These are phyloP conservation scores for Zygosaccharomyces pseudorouxii DNA, from an alignment of 805 yeast genomes.

Conservation along the genomic window DNA sequence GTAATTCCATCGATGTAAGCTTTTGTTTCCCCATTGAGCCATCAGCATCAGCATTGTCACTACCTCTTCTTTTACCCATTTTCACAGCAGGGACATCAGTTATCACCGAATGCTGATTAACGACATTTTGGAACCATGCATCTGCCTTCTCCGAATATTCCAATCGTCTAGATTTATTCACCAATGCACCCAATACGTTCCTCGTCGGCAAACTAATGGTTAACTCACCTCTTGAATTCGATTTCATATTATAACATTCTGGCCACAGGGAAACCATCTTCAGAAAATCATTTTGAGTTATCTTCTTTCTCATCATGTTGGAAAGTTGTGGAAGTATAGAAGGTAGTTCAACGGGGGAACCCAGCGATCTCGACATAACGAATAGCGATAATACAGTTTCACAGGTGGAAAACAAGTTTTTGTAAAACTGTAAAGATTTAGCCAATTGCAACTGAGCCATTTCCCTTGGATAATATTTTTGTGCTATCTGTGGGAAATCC, in stretches of 20 bases:
- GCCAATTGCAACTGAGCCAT: constrained; percentile 13
- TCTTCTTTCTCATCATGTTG: constrained; percentile 27
- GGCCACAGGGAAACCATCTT: constrained; percentile 32
- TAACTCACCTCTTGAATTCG: constrained; percentile 23
- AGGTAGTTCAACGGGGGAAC: constrained; percentile 19
- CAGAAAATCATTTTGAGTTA: constrained; percentile 24
- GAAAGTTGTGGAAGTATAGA: constrained; percentile 29
- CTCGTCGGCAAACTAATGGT: constrained; percentile 21
- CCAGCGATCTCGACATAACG: constrained; percentile 21
- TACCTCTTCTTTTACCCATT: constrained; percentile 24
- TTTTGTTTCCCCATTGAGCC: neutral
- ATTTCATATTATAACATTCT: constrained; percentile 23
- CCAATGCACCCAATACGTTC: constrained; percentile 17
- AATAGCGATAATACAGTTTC: constrained; percentile 31
- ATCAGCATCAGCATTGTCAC: constrained; percentile 6
- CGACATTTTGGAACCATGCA: constrained; percentile 17
- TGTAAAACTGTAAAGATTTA: constrained; percentile 19
- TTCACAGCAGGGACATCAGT: constrained; percentile 23
- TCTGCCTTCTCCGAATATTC: constrained; percentile 25
- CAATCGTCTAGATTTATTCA: constrained; percentile 28
- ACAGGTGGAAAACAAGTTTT: constrained; percentile 23
- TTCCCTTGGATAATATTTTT: constrained; percentile 22
- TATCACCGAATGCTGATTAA: constrained; percentile 9
- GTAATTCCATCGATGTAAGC: neutral
- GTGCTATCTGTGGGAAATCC: constrained; percentile 26